phyloP scores from a whole-genome alignment of 2,329 filamentous ascomycete genomes.

The Rhinocladiella similis region DNA sequence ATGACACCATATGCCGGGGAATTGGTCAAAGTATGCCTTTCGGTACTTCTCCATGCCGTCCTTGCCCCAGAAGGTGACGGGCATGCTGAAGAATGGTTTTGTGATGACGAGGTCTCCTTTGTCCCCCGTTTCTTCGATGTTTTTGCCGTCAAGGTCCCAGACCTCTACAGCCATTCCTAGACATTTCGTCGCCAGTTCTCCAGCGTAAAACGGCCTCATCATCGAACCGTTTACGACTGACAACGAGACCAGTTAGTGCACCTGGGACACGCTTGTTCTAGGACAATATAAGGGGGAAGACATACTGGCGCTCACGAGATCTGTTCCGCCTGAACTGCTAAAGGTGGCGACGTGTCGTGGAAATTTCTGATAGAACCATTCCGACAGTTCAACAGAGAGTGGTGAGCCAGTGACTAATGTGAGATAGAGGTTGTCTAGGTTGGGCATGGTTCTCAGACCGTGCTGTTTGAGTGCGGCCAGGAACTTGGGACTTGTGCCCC shows the following conservation, averaged over 20 bases:
- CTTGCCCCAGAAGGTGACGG: constrained; percentile 47
- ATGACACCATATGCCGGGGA: constrained; percentile 53
- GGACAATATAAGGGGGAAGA: neutral
- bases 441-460: neutral
- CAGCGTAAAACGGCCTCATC: constrained; percentile 63
- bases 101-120: constrained; percentile 48
- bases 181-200: constrained; percentile 54
- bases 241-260: neutral
- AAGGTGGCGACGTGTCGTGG: neutral
- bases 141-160: neutral
- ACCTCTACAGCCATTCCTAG: constrained; percentile 43
- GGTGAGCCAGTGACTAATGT: neutral
- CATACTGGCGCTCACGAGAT: neutral
- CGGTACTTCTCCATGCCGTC: constrained; percentile 40
- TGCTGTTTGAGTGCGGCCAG: neutral
- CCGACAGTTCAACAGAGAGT: neutral
- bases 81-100: constrained; percentile 48
- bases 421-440: neutral
- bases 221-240: constrained; percentile 56
- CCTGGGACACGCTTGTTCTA: no score
- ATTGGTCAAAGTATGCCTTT: constrained; percentile 46
- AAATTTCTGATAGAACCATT: constrained; percentile 1
- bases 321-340: neutral
- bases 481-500: constrained; percentile 2
- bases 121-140: constrained; percentile 29